A percentile compares a stretch with the other conserved stretches of the same genome.
Conservation (phyloP, 176 grass and related monocot genomes). For the Poa annua region DNA sequence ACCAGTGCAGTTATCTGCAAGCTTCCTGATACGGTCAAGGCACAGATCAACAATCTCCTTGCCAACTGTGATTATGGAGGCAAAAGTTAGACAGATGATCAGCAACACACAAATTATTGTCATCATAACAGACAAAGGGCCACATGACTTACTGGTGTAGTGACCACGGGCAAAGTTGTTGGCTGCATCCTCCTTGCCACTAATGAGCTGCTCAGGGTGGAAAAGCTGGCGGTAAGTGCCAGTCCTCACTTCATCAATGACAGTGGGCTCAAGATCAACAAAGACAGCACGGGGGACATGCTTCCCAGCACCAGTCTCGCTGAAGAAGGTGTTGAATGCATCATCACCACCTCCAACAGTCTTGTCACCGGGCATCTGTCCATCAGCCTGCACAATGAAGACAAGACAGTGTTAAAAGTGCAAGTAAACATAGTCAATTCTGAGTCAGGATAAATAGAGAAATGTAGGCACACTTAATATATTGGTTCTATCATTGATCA, state of each 20-base stretch:
- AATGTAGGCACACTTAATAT: background rate
- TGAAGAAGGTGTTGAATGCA: slow-evolving; percentile 83
- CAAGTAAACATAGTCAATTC: background rate
- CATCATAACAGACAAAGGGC: rapidly evolving
- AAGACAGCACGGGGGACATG: slow-evolving; percentile 71
- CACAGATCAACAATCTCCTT: slow-evolving; percentile 69
- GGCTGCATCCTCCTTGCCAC: slow-evolving; percentile 75
- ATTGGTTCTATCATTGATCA: background rate
- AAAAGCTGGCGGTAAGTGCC: slow-evolving; percentile 71
- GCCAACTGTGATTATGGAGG: slow-evolving; percentile 34
- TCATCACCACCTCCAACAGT: slow-evolving; percentile 66
- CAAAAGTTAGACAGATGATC: background rate
- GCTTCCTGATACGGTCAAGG: slow-evolving; percentile 65
- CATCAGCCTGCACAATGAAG: slow-evolving; percentile 44
- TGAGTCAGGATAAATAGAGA: background rate
- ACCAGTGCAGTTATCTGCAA: slow-evolving; percentile 64
- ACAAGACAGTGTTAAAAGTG: background rate
- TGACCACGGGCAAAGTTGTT: slow-evolving; percentile 81
- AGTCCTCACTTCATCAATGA: slow-evolving; percentile 68
- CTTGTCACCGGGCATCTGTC: slow-evolving; percentile 69
- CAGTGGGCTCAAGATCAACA: slow-evolving; percentile 70
- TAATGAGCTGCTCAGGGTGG: slow-evolving; percentile 78
- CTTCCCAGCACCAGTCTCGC: slow-evolving; percentile 73
- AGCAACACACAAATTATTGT: background rate
- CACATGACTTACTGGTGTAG: slow-evolving; percentile 58